Base-by-base conservation (phyloP, 2,329 filamentous ascomycete species). In the Alternaria conjuncta region DNA sequence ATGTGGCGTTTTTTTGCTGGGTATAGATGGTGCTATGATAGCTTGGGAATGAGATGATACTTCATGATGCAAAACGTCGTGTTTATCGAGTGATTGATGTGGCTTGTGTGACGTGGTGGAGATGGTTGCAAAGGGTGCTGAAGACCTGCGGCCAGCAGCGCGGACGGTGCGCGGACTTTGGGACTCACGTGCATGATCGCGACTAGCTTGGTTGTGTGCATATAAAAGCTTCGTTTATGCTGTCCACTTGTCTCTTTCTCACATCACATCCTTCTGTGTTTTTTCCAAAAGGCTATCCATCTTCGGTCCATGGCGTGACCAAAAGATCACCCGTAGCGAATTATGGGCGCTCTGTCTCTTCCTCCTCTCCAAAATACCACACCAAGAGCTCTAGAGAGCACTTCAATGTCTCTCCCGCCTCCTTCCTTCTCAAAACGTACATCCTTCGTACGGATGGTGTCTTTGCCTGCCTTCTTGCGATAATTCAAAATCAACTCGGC, bases 1-100 rank as follows among this genome's bases (percentile, higher is more conserved):
- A 53, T n/a, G 20, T 53, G 49, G 49, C 28, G 49, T 53, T 53
- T 25, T 12, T 21, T 23, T n/a, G 44, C 18, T 41, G 36, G 20
- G 49, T 15, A 36, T 23, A 53, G 28, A 25, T 25, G 9, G 9
- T 45, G 43, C 43, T 45, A 45, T 45, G 43, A 21, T 20, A 45
- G 11, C 0, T 20, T 1, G 20, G 43, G 43, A 45, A 45, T 45
- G 43, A 45, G 12, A 13, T 53, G 20, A 41, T 41, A 23, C 1
- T 32, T n/a, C 13, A 25, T n/a, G 32, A 36, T 3, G 30, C 30
- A 32, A 32, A 32, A 32, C 6, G 3, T 8, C 4, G 3, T 32
- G 6, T 32, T 32, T 15, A 32, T 13, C 4, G 30, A 32, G 30
- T 15, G 30, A 13, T 32, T 32, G 1, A 8, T 15, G 30, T 15